Evolutionary conservation across 257 asterid genomes (phyloP), one percentile per base, ranked within the genome.

Genomic region (Anisodus acutangulus): DNA sequence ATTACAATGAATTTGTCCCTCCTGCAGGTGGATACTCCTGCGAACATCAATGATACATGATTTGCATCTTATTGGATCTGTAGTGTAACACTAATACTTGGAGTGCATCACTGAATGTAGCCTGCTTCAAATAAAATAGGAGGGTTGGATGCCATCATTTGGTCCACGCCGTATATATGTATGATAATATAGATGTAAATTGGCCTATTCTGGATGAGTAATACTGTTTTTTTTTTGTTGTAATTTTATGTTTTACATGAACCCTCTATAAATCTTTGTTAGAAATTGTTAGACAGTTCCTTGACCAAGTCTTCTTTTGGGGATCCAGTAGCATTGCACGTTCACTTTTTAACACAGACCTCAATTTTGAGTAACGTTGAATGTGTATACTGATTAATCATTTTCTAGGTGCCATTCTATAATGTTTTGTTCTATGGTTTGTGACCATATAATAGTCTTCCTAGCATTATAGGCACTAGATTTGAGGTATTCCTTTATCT

Each of bases 21-120:
- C 51, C 76, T 68, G 76, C 76, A 68, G 76, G 76, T 68, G 76
- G 51, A 68, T 68, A 68, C 76, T 7, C 26, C 26, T 68, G 51
- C 19, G 51, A 37, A 37, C 76, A 15, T 68, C 53, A 3, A n/a
- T 68, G 45, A 13, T 15, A 67, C 15, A 37, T 37, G 51, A 39
- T 15, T 58, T 15, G 76, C 26, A 37, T 37, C n/a, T 68, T 37
- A 16, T 37, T 67, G 74, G 51, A 7, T 37, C 26, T 37, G 26
- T 68, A 51, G 76, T 68, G 76, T 31, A 39, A 37, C 47, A 22
- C 6, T 68, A 37, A 22, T 68, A 37, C 22, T 68, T 68, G 53
- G 7, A 68, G 26, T 15, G 37, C 76, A 37, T 37, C 26, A 68
- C 22, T 68, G 51, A 37, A 37, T 37, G 76, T 7, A 37, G 51